These are phyloP conservation scores for Scolecobasidium constrictum DNA, from an alignment of 2,329 filamentous ascomycete genomes.

Conservation along the genomic window DNA sequence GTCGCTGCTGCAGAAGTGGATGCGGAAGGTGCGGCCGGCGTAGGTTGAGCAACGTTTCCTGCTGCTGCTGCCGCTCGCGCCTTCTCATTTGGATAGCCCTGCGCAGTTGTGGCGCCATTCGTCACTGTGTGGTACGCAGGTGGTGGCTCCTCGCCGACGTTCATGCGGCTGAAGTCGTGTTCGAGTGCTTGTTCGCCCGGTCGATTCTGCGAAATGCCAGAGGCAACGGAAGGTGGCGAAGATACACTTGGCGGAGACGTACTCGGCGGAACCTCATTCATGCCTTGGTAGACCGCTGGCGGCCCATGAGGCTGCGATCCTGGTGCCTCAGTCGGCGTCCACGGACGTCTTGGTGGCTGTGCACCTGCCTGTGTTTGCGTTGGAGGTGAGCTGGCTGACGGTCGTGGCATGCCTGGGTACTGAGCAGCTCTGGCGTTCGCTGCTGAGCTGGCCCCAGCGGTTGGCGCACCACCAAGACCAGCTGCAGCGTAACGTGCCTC, in stretches of 20 bases:
- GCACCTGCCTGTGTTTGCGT: conserved; percentile 21
- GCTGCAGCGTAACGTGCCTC: conserved; percentile 86
- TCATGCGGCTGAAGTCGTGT: conserved; percentile 75
- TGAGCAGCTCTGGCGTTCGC: conserved; percentile 72
- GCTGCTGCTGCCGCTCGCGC: conserved; percentile 31
- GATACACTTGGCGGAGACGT: conserved; percentile 20
- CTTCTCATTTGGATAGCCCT: conserved; percentile 69
- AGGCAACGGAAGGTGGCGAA: conserved; percentile 1
- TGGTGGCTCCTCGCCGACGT: conserved; percentile 71
- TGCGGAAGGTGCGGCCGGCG: conserved; percentile 10
- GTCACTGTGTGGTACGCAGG: conserved; percentile 83
- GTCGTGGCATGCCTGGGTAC: conserved; percentile 46
- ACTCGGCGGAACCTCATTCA: conserved; percentile 52
- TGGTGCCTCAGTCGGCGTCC: conserved; percentile 89
- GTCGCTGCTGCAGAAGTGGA: background rate
- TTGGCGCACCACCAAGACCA: conserved; percentile 60
- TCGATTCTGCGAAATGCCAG: conserved; percentile 14
- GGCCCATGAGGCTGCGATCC: conserved; percentile 80
- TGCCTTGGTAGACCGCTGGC: conserved; percentile 83
- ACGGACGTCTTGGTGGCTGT: conserved; percentile 52
- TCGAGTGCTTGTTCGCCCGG: conserved; percentile 56
- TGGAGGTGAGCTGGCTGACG: conserved; percentile 34
- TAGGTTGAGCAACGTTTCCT: conserved; percentile 20
- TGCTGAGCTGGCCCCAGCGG: conserved; percentile 39
- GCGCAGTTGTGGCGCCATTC: conserved; percentile 31